phyloP scores from a whole-genome alignment of 371 early-diverging fungal genomes.

The Mortierella sp. region DNA sequence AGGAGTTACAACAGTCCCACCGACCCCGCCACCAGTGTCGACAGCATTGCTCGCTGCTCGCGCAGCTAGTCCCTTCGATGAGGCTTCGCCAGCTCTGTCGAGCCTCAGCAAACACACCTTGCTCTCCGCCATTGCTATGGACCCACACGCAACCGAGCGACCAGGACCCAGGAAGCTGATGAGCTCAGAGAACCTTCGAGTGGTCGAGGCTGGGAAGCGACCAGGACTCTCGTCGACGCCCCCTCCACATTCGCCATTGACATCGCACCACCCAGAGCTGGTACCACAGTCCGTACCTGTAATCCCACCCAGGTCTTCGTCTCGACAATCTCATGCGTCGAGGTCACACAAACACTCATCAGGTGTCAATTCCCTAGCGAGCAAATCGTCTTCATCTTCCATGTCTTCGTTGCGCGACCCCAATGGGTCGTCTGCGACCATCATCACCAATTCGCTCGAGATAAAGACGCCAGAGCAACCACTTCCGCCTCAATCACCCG shows the following conservation, averaged over 20 bases:
- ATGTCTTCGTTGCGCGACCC: constrained; percentile 24
- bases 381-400: constrained; percentile 31
- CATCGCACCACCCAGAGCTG: background rate
- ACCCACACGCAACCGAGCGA: constrained; percentile 6
- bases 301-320: constrained; percentile 46
- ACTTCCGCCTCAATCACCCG: too few relatives aligned
- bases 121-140: constrained; percentile 3
- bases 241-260: constrained; percentile 13
- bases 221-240: constrained; percentile 29
- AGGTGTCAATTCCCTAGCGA: constrained; percentile 8
- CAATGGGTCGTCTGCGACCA: constrained; percentile 29
- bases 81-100: constrained; percentile 2
- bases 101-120: constrained; percentile 10
- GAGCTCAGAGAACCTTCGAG: constrained; percentile 39
- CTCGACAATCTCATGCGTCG: constrained; percentile 23
- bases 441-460: constrained; percentile 15
- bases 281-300: constrained; percentile 9
- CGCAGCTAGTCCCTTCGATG: constrained; percentile 1
- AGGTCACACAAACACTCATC: constrained; percentile 4
- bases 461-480: constrained; percentile 14
- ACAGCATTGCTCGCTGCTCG: constrained; percentile 1
- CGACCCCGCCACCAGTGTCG: constrained; percentile 16
- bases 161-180: constrained; percentile 29
- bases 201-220: constrained; percentile 1
- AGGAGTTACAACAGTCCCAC: background rate